A percentile compares a stretch with the other conserved stretches of the same genome.
These are phyloP conservation scores for Phyllosticta citribraziliensis DNA, from an alignment of 2,329 filamentous ascomycete genomes.

Conservation along the genomic window DNA sequence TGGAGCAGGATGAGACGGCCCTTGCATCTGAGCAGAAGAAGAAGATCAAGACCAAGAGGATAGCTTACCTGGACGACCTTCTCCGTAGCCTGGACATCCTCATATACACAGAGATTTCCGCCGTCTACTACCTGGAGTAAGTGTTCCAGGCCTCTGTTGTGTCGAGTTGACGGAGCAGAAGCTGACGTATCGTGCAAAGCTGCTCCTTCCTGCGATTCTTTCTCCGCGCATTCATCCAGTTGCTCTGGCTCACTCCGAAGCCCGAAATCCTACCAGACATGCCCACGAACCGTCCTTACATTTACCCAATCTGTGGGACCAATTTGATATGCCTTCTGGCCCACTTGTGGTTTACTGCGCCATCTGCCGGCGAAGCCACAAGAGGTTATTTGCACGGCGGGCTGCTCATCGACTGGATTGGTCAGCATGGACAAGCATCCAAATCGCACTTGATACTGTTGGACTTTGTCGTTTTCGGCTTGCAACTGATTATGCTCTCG, in stretches of 20 bases:
- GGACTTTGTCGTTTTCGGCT: conserved; percentile 43
- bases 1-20: conserved; percentile 11
- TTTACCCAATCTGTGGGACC: conserved; percentile 43
- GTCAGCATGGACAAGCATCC: conserved; percentile 48
- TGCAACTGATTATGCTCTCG: conserved; percentile 50
- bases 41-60: conserved; percentile 27
- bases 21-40: conserved; percentile 18
- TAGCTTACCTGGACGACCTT: conserved; percentile 42
- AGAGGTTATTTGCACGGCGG: conserved; percentile 51
- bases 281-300: conserved; percentile 42
- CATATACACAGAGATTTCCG: conserved; percentile 52
- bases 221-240: conserved; percentile 45
- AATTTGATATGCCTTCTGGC: conserved; percentile 48
- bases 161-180: not conserved
- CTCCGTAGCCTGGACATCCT: conserved; percentile 49
- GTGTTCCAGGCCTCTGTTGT: conserved; percentile 14
- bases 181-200: conserved; percentile 24
- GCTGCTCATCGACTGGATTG: conserved; percentile 55
- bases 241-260: conserved; percentile 51
- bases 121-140: conserved; percentile 55
- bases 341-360: conserved; percentile 35
- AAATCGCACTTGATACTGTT: conserved; percentile 42
- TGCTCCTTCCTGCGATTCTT: conserved; percentile 50
- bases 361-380: conserved; percentile 37
- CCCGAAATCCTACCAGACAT: conserved; percentile 41